Base-by-base conservation (phyloP, 768 basidiomycete species). In the Tephrocybe sp. region DNA sequence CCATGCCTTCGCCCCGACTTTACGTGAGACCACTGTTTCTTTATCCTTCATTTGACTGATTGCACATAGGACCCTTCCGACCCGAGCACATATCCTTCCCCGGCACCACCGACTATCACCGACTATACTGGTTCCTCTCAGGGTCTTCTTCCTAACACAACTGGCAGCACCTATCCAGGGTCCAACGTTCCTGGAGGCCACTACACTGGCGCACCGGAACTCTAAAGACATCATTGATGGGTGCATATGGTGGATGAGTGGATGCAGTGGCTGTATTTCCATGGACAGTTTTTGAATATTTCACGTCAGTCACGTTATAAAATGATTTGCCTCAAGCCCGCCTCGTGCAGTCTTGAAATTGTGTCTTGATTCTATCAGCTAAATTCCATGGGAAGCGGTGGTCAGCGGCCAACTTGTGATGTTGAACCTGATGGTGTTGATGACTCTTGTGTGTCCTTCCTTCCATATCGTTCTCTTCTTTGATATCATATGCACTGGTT, bases 11-110 rank as follows among this genome's bases (percentile, higher is more conserved):
- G 9, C 69, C 64, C 6, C 71, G 64, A 51, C 59, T 71, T 39
- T 76, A 77, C 52, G 76, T 77, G 57, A 63, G 73, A 57, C 15
- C 16, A 3, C 11, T 16, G 22, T 18, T 25, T 16, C 22, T n/a
- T 19, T 19, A 37, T 30, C 32, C n/a, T 24, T 22, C 18, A 15
- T 16, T 36, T 39, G 12, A 44, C 26, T 47, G 28, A 47, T 37
- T 28, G 30, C 37, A 18, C 30, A 21, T 54, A 74, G 69, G 60
- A 72, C 44, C 68, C 69, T 34, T 68, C 70, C 32, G 73, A 76
- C 54, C 75, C 75, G 8, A 66, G 65, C 26, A 76, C 75, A 12
- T 76, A 64, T 59, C 73, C 74, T 41, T 49, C 66, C 22, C 54
- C 63, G 15, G 32, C 52, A 25, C 21, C 43, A 24, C 27, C 31